These are phyloP conservation scores for Camelina laxa DNA, from an alignment of 345 rosid genomes.

Conservation along the genomic window DNA sequence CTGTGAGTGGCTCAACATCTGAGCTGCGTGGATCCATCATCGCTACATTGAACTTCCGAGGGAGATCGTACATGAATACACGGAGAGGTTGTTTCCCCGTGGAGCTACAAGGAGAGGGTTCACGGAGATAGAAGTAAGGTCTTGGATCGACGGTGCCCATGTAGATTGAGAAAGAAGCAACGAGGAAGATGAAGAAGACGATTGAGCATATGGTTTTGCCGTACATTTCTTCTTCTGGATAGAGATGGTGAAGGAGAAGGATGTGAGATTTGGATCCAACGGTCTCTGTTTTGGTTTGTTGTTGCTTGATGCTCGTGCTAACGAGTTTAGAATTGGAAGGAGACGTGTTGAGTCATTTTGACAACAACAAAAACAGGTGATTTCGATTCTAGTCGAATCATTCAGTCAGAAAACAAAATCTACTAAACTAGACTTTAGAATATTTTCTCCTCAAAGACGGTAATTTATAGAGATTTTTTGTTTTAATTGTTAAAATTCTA, in stretches of 20 bases:
- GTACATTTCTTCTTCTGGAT: conserved; percentile 41
- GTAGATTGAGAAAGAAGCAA: conserved; percentile 47
- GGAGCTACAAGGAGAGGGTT: conserved; percentile 29
- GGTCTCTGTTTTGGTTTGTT: conserved; percentile 27
- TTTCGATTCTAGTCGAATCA: too few relatives aligned
- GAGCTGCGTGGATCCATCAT: conserved; percentile 63
- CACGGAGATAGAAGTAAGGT: conserved; percentile 57
- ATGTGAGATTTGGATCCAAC: conserved; percentile 29
- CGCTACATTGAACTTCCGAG: conserved; percentile 74
- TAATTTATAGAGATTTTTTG: too few relatives aligned
- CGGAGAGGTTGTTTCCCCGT: conserved; percentile 50
- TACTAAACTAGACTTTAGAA: not conserved
- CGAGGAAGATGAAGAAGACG: conserved; percentile 48
- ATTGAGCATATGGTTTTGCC: conserved; percentile 42
- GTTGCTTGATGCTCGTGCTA: conserved; percentile 3
- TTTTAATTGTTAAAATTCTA: too few relatives aligned
- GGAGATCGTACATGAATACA: conserved; percentile 95
- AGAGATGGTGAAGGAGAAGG: not conserved
- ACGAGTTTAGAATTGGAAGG: conserved; percentile 20
- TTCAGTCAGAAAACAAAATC: not conserved
- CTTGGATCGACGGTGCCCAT: conserved; percentile 45
- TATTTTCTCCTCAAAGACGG: not conserved
- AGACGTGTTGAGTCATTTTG: conserved; percentile 12
- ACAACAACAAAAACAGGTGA: not conserved
- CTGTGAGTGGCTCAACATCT: conserved; percentile 60